Conservation (phyloP, 1,139 yeast species). For the Martiniozyma asiatica region DNA sequence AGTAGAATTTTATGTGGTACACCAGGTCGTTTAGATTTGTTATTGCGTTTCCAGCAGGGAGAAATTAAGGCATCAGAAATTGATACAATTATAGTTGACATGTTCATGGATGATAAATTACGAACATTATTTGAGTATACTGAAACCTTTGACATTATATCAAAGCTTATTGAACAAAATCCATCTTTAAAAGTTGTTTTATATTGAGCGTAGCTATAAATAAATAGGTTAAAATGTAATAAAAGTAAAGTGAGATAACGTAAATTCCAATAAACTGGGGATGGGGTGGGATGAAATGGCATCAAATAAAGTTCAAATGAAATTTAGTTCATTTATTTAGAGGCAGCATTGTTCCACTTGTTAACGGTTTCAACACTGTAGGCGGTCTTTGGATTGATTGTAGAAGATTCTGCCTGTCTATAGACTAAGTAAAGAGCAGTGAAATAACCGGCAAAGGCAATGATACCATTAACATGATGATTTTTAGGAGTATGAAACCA, state of each 20-base stretch:
- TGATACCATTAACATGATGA: constrained; percentile 19
- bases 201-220: too few species aligned
- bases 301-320: background rate
- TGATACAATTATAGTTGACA: constrained; percentile 48
- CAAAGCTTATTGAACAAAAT: constrained; percentile 26
- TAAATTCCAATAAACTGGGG: too few species aligned
- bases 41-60: constrained; percentile 32
- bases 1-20: constrained; percentile 50
- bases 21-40: constrained; percentile 48
- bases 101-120: constrained; percentile 50
- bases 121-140: constrained; percentile 53
- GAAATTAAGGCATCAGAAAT: constrained; percentile 35
- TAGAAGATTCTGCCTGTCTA: constrained; percentile 18
- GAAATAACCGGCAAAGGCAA: constrained; percentile 20
- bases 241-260: too few species aligned
- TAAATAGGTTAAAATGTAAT: too few species aligned
- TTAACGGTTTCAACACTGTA: constrained; percentile 19
- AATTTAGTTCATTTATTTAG: constrained; percentile 8
- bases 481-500: constrained; percentile 25
- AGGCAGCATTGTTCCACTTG: constrained; percentile 25
- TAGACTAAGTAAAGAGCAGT: constrained; percentile 16
- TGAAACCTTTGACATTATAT: constrained; percentile 33
- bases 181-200: constrained; percentile 38
- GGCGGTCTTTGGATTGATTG: constrained; percentile 18
- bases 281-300: too few species aligned